Conservation (phyloP, 2,329 filamentous ascomycete species). For the Diaporthe capsici region DNA sequence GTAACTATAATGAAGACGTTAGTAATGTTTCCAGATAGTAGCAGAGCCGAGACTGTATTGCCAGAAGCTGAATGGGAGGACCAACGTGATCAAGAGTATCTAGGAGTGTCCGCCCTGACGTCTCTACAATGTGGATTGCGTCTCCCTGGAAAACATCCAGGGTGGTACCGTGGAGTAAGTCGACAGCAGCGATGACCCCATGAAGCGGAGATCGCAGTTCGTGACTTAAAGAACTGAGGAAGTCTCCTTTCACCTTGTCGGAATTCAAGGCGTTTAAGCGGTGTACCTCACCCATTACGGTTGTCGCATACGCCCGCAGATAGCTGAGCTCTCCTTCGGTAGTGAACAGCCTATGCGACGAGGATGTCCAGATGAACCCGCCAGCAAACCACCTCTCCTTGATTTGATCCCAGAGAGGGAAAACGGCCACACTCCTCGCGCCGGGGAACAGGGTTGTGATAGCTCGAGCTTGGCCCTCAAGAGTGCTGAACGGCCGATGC, state of each 20-base stretch:
- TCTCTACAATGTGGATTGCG: constrained; percentile 62
- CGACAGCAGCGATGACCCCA: constrained; percentile 67
- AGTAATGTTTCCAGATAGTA: background rate
- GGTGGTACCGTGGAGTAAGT: constrained; percentile 59
- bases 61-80: background rate
- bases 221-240: constrained; percentile 70
- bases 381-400: constrained; percentile 42
- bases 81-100: constrained; percentile 62
- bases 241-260: constrained; percentile 64
- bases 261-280: constrained; percentile 55
- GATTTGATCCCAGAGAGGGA: constrained; percentile 63
- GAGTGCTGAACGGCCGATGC: constrained; percentile 48
- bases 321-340: constrained; percentile 59
- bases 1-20: constrained; percentile 45
- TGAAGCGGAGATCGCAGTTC: constrained; percentile 70
- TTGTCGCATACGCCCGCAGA: constrained; percentile 63
- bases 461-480: constrained; percentile 17
- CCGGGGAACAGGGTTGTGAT: constrained; percentile 52
- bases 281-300: constrained; percentile 69
- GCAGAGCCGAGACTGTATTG: background rate
- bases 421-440: constrained; percentile 61
- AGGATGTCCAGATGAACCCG: constrained; percentile 35
- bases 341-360: constrained; percentile 38
- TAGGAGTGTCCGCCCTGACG: constrained; percentile 62
- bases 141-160: constrained; percentile 58